phyloP scores from a whole-genome alignment of 176 grass and related monocot genomes.

The Avena atlantica region DNA sequence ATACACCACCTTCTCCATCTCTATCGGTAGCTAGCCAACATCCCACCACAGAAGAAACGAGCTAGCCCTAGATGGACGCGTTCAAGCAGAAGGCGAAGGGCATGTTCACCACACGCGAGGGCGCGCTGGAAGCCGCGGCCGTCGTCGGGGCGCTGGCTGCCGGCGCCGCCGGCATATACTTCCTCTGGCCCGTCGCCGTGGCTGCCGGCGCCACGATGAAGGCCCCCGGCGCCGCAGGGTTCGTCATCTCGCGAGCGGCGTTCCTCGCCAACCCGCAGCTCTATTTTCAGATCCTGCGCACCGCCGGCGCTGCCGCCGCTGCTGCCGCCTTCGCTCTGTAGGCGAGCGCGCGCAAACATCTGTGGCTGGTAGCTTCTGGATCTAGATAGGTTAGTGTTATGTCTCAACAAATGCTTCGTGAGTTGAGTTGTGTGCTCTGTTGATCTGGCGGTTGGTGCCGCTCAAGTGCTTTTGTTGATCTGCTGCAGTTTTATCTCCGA shows the following conservation, averaged over 20 bases:
- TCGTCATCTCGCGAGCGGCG: conserved; percentile 37
- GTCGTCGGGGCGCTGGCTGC: neutral
- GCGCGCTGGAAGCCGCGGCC: neutral
- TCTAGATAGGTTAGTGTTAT: neutral
- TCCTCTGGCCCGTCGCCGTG: neutral
- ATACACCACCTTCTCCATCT: neutral
- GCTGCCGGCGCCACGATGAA: conserved; percentile 14
- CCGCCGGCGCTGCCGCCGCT: neutral
- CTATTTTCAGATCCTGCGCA: neutral
- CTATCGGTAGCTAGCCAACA: neutral
- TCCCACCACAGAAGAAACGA: neutral
- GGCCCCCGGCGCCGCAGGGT: conserved; percentile 24
- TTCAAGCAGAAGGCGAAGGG: neutral
- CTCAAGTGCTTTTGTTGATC: neutral
- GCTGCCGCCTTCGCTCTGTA: neutral
- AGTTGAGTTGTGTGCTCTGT: neutral
- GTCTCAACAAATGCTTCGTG: neutral
- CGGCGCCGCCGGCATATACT: neutral
- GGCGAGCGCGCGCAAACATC: neutral
- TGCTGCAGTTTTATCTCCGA: neutral
- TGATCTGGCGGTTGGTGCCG: neutral
- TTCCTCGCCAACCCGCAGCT: conserved; percentile 11
- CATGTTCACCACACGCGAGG: neutral
- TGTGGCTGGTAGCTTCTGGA: too few species aligned
- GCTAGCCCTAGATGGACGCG: neutral